Evolutionary conservation across 2,329 filamentous ascomycete species (phyloP), one percentile per base, ranked within the genome.

Genomic region (Davidsoniella neocaledoniae): DNA sequence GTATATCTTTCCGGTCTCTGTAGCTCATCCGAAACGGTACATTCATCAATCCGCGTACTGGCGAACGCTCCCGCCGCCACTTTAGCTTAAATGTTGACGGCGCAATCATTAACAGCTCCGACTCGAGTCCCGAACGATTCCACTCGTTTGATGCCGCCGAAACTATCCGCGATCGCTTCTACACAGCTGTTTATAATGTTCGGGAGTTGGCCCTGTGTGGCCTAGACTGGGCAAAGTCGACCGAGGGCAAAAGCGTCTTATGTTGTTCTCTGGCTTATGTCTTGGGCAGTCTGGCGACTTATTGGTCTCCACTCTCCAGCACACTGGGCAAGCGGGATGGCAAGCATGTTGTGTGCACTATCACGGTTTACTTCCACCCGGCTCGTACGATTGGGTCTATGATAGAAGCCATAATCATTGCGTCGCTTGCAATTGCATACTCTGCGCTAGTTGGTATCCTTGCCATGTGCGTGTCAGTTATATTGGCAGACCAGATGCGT

Each of bases 321-420:
- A 76, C 87, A 51, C 69, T 95, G 14, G 90, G 90, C 9, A 73
- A 81, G 55, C 83, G 87, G 60, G 88, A 94, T 64, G 86, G 86
- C 46, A 95, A 95, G 61, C 90, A 95, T 64, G 81, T 94, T 60
- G 86, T 94, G 47, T 87, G 87, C 29, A 95, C 90, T 2, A 78
- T 95, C 52, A 93, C 86, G 0, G 88, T 95, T 9, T 96, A 94
- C 60, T 96, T 95, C 59, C 87, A 95, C 62, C 87, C 90, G 4
- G 85, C 86, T 5, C 74, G 90, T 52, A 86, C 86, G 16, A 76
- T 81, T 23, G 90, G 90, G 1, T 91, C 84, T 56, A 94, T 95
- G 86, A 74, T 86, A 52, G 85, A 94, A 64, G 88, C 87, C 2
- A 75, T 82, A 9, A 66, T 88, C 33, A 78, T 91, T 52, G 85